Evolutionary conservation across 306 rosid genomes (phyloP).

Genomic region (Vigna mungo): DNA sequence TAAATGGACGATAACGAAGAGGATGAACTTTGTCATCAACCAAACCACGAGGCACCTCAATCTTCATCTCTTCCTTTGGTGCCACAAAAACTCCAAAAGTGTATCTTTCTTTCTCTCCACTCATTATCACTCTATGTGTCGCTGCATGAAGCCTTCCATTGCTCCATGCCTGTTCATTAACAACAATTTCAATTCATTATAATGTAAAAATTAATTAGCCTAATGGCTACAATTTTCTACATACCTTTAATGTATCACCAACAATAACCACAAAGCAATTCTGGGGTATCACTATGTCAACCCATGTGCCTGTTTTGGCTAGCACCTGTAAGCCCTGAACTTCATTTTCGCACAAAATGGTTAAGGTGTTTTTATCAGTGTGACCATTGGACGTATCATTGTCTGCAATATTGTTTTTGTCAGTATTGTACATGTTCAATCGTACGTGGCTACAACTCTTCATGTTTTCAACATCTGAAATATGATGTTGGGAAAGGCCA

Average conservation of each 20-base stretch:
- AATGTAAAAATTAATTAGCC: no score
- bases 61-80: conserved; percentile 51
- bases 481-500: conserved; percentile 46
- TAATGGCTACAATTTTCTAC: no score
- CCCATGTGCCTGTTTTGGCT: conserved; percentile 59
- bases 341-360: conserved; percentile 56
- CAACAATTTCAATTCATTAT: background rate
- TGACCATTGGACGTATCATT: background rate
- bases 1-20: conserved; percentile 54
- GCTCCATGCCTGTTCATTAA: conserved; percentile 58
- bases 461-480: conserved; percentile 42
- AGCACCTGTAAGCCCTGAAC: conserved; percentile 61
- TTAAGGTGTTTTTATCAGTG: conserved; percentile 53
- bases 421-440: conserved; percentile 49
- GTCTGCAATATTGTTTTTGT: conserved; percentile 15
- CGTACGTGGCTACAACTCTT: conserved; percentile 32
- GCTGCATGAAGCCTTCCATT: conserved; percentile 62
- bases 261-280: conserved; percentile 45
- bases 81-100: conserved; percentile 42
- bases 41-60: conserved; percentile 54
- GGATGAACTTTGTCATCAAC: conserved; percentile 51
- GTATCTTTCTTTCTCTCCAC: conserved; percentile 53
- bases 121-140: conserved; percentile 58
- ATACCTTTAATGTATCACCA: conserved; percentile 61
- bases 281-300: conserved; percentile 41